phyloP scores from a whole-genome alignment of 2,329 filamentous ascomycete genomes.

The Trichophyton equinum region DNA sequence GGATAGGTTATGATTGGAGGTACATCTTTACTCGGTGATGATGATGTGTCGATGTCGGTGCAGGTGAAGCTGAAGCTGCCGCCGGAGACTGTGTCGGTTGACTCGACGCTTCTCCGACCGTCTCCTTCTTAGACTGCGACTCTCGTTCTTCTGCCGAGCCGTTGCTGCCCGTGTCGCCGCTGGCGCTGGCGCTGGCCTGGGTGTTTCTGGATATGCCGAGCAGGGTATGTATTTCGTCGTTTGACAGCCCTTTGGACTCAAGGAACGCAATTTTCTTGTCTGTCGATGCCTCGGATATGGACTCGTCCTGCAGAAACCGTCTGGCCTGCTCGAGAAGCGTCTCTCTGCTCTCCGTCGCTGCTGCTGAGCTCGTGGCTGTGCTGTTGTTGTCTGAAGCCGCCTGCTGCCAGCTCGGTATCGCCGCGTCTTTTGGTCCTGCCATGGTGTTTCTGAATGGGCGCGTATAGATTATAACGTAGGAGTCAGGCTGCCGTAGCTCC shows the following conservation, averaged over 20 bases:
- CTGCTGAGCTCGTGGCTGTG: conserved; percentile 6
- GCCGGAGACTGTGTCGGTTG: neutral
- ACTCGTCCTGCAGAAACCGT: conserved; percentile 62
- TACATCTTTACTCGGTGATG: conserved; percentile 18
- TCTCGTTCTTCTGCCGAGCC: conserved; percentile 3
- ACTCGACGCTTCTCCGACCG: neutral
- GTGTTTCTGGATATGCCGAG: conserved; percentile 36
- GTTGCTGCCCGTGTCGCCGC: neutral
- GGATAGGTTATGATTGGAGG: conserved; percentile 56
- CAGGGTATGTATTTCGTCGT: conserved; percentile 55
- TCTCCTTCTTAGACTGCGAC: neutral
- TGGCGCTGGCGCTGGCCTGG: conserved; percentile 16
- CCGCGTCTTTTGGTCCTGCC: conserved; percentile 18
- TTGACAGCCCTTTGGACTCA: conserved; percentile 58
- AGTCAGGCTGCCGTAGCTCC: too few species aligned
- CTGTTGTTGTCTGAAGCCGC: conserved; percentile 4
- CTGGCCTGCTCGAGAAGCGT: conserved; percentile 53
- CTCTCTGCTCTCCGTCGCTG: conserved; percentile 14
- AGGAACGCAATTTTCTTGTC: conserved; percentile 68
- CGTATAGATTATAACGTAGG: neutral
- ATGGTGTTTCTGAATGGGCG: neutral
- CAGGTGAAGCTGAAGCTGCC: neutral
- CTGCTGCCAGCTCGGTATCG: conserved; percentile 32
- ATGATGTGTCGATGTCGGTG: conserved; percentile 9
- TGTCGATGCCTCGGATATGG: conserved; percentile 53